phyloP scores from a whole-genome alignment of 805 yeast species.

The Hanseniaspora thailandica region DNA sequence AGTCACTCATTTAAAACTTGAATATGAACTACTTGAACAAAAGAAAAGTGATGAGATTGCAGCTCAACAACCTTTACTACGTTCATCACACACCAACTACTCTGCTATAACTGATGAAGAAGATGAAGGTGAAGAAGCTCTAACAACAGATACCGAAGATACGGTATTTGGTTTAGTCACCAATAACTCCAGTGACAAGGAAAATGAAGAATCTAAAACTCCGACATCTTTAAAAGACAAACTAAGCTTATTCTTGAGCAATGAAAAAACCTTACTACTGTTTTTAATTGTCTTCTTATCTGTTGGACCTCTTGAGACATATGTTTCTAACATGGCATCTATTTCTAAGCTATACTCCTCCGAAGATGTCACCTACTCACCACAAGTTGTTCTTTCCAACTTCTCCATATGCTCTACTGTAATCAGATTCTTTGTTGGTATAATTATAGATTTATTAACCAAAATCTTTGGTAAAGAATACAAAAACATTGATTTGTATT shows the following conservation, averaged over 20 bases:
- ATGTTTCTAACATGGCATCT: constrained; percentile 71
- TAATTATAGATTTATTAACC: constrained; percentile 50
- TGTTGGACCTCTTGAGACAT: constrained; percentile 78
- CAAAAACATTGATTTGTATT: constrained; percentile 25
- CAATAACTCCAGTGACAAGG: constrained; percentile 23
- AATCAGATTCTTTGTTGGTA: constrained; percentile 57
- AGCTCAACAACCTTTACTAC: constrained; percentile 20
- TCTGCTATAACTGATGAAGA: constrained; percentile 28
- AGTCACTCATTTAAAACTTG: constrained; percentile 38
- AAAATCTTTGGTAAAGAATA: constrained; percentile 13
- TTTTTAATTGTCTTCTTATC: constrained; percentile 51
- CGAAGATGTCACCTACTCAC: constrained; percentile 18
- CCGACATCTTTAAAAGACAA: constrained; percentile 14
- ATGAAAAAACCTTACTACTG: constrained; percentile 30
- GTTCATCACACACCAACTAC: constrained; percentile 21
- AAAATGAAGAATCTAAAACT: neutral
- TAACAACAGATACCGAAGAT: constrained; percentile 7
- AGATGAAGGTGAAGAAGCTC: constrained; percentile 21
- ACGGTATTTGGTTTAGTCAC: constrained; percentile 14
- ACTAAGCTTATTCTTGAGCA: constrained; percentile 15
- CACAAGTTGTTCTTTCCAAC: constrained; percentile 16
- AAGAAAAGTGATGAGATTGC: constrained; percentile 19
- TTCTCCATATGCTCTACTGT: constrained; percentile 40
- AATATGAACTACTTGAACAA: constrained; percentile 8
- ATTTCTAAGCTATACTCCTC: constrained; percentile 34